Conservation (phyloP, 768 basidiomycete genomes). For the Dioszegia hungarica region DNA sequence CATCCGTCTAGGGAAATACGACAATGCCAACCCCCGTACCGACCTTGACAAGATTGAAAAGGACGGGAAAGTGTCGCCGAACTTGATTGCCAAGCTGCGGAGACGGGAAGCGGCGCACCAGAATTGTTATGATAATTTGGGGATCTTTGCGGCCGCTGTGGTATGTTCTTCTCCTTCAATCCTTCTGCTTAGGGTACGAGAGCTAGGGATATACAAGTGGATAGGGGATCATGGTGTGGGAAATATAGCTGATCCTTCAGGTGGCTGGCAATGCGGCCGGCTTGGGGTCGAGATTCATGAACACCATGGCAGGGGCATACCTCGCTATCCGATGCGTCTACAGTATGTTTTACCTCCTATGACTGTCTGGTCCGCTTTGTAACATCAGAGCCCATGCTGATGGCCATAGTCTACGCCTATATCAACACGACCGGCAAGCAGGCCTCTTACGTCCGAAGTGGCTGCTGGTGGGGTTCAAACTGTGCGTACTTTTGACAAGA, state of each 20-base stretch:
- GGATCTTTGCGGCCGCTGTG: conserved; percentile 22
- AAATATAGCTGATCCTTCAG: conserved; percentile 3
- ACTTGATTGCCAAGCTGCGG: conserved; percentile 25
- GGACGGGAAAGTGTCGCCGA: conserved; percentile 23
- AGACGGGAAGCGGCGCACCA: conserved; percentile 35
- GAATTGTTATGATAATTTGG: conserved; percentile 32
- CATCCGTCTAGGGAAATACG: conserved; percentile 13
- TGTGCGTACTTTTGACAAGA: too few relatives aligned
- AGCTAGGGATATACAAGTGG: too few relatives aligned
- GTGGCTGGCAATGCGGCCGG: conserved; percentile 34
- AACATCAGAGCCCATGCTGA: too few relatives aligned
- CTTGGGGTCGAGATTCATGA: conserved; percentile 26
- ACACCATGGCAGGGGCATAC: conserved; percentile 23
- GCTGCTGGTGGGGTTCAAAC: conserved; percentile 31
- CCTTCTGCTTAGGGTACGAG: too few relatives aligned
- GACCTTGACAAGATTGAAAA: conserved; percentile 25
- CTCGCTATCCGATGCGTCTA: conserved; percentile 23
- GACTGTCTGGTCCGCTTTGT: too few relatives aligned
- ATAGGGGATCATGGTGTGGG: too few relatives aligned
- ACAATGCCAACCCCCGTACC: conserved; percentile 31
- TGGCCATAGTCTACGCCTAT: conserved; percentile 25
- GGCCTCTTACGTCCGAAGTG: conserved; percentile 16
- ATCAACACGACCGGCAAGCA: conserved; percentile 22
- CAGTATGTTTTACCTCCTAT: conserved; percentile 14
- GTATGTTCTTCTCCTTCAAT: too few relatives aligned